Percentiles rank a stretch among this genome's conserved stretches.
Conservation (phyloP, 2,329 filamentous ascomycete genomes). For the Calonectria pseudoreteaudii region DNA sequence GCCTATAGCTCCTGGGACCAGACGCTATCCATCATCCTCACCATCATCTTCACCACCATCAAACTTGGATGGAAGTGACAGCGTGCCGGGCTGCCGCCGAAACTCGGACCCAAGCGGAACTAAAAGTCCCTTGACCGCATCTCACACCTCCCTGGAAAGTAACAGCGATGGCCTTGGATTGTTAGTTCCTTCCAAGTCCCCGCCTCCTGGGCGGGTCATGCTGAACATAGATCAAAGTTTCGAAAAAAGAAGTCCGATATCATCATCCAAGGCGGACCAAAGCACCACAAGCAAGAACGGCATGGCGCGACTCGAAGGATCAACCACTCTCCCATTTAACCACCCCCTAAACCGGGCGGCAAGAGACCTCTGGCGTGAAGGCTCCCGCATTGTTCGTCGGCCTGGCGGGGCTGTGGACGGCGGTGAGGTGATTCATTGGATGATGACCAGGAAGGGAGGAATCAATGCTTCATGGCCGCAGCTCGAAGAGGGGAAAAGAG, state of each 20-base stretch:
- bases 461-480: conserved; percentile 28
- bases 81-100: background rate
- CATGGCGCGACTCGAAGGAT: background rate
- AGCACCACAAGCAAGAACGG: background rate
- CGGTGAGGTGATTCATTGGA: conserved; percentile 34
- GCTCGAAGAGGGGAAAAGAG: conserved; percentile 31
- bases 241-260: background rate
- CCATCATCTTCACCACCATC: background rate
- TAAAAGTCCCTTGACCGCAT: background rate
- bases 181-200: background rate
- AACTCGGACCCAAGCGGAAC: background rate
- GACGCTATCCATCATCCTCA: background rate
- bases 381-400: conserved; percentile 26
- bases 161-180: background rate
- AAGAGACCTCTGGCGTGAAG: conserved; percentile 34
- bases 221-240: background rate
- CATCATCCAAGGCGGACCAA: background rate
- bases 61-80: background rate
- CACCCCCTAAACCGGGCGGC: conserved; percentile 6
- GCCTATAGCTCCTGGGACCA: background rate
- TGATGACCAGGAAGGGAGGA: conserved; percentile 39
- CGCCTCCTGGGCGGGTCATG: too few species aligned
- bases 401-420: conserved; percentile 29
- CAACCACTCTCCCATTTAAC: background rate
- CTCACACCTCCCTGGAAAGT: background rate